phyloP scores from a whole-genome alignment of 257 asterid genomes.

The Lavandula angustifolia region DNA sequence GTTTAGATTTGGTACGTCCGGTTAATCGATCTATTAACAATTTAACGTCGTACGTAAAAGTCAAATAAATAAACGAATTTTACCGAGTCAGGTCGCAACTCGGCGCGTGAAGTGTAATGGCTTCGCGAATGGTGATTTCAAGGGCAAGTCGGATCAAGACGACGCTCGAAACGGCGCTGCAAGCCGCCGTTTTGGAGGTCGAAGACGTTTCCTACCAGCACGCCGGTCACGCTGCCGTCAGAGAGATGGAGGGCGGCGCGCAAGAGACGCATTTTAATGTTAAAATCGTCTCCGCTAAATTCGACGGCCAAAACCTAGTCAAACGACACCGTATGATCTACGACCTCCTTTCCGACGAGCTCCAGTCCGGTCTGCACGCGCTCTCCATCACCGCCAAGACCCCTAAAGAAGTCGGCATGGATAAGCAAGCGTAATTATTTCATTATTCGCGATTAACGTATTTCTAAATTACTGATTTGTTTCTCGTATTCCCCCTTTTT shows the following conservation, averaged over 20 bases:
- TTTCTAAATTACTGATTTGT: not conserved
- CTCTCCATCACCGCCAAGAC: constrained; percentile 83
- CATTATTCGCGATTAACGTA: not conserved
- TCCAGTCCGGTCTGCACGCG: constrained; percentile 84
- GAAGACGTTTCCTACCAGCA: constrained; percentile 94
- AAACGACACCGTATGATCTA: constrained; percentile 90
- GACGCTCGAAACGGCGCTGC: constrained; percentile 74
- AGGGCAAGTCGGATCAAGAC: constrained; percentile 70
- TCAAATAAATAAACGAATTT: too few species aligned
- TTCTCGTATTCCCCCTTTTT: not conserved
- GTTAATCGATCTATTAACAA: too few species aligned
- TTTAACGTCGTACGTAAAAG: too few species aligned
- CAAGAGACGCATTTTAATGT: constrained; percentile 87
- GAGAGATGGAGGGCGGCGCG: constrained; percentile 50
- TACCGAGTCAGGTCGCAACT: too few species aligned
- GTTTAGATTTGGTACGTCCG: too few species aligned
- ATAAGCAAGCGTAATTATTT: not conserved
- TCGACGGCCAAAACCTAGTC: constrained; percentile 76
- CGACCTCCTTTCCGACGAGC: constrained; percentile 83
- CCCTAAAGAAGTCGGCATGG: constrained; percentile 64
- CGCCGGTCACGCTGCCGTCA: constrained; percentile 89
- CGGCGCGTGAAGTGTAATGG: constrained; percentile 41
- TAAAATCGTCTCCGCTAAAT: constrained; percentile 59
- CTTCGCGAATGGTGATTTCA: constrained; percentile 49
- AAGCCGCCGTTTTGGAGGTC: constrained; percentile 61